These are phyloP conservation scores for Auriscalpium orientale DNA, from an alignment of 768 basidiomycete species.

Conservation along the genomic window DNA sequence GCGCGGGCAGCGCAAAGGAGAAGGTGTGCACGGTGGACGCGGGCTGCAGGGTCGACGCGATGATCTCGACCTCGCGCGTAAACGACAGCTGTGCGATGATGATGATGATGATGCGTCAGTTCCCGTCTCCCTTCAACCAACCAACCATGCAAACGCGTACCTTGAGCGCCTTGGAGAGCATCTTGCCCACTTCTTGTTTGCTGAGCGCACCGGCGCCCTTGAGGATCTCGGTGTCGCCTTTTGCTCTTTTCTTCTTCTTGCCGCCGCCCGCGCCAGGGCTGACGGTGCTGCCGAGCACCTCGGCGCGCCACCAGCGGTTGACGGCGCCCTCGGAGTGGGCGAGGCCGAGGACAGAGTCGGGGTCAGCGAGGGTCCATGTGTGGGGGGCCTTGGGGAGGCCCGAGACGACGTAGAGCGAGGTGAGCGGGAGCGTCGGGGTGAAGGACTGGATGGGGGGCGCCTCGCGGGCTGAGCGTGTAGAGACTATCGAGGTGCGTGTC, in stretches of 20 bases:
- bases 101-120: neutral
- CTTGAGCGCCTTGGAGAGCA: slow-evolving; percentile 88
- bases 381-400: slow-evolving; percentile 85
- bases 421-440: slow-evolving; percentile 64
- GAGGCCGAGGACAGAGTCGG: slow-evolving; percentile 72
- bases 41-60: slow-evolving; percentile 91
- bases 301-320: slow-evolving; percentile 84
- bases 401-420: slow-evolving; percentile 80
- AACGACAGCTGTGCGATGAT: slow-evolving; percentile 84
- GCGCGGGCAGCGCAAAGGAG: slow-evolving; percentile 77
- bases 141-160: slow-evolving; percentile 28
- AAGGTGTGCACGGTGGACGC: slow-evolving; percentile 90
- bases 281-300: slow-evolving; percentile 83
- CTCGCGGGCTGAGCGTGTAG: slow-evolving; percentile 59
- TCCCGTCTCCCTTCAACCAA: too few species aligned
- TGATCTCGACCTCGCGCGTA: slow-evolving; percentile 86
- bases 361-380: slow-evolving; percentile 85
- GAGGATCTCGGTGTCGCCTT: slow-evolving; percentile 51
- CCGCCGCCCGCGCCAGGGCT: slow-evolving; percentile 78
- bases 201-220: slow-evolving; percentile 76
- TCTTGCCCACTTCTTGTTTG: slow-evolving; percentile 84
- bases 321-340: slow-evolving; percentile 83
- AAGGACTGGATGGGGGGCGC: slow-evolving; percentile 52
- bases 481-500: slow-evolving; percentile 68
- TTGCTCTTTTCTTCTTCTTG: slow-evolving; percentile 57